A percentile compares a stretch with the other conserved stretches of the same genome.
Conservation (phyloP, 805 yeast species). For the Priceomyces fermenticarens region DNA sequence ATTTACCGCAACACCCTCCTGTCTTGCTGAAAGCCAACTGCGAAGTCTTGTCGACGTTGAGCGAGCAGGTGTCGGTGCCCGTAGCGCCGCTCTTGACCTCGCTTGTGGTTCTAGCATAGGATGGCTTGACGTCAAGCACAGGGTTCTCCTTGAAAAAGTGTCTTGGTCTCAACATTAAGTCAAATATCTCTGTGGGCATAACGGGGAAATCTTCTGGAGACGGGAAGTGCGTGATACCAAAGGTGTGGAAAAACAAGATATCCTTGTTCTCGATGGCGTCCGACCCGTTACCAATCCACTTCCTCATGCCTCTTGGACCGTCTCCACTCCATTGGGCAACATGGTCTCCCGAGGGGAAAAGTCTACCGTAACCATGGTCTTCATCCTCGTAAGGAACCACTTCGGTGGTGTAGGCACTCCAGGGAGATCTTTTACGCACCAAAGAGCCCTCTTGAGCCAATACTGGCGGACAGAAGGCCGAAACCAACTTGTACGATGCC, state of each 20-base stretch:
- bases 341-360: slow-evolving; percentile 79
- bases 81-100: slow-evolving; percentile 35
- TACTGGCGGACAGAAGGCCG: slow-evolving; percentile 69
- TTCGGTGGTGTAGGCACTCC: slow-evolving; percentile 66
- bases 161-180: slow-evolving; percentile 72
- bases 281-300: slow-evolving; percentile 63
- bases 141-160: slow-evolving; percentile 79
- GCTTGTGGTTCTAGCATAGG: slow-evolving; percentile 41
- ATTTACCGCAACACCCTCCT: slow-evolving; percentile 2
- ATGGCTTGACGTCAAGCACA: slow-evolving; percentile 69
- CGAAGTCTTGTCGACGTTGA: slow-evolving; percentile 37
- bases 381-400: slow-evolving; percentile 70
- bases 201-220: slow-evolving; percentile 89
- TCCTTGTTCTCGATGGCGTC: slow-evolving; percentile 65
- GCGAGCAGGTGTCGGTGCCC: slow-evolving; percentile 33
- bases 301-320: slow-evolving; percentile 61
- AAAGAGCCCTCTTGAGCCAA: slow-evolving; percentile 72
- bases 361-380: slow-evolving; percentile 48
- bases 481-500: slow-evolving; percentile 71
- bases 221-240: slow-evolving; percentile 84
- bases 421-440: slow-evolving; percentile 78
- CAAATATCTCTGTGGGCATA: slow-evolving; percentile 84
- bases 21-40: slow-evolving; percentile 36
- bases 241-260: slow-evolving; percentile 73
- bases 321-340: slow-evolving; percentile 76